Evolutionary conservation across 371 early-diverging fungal genomes (phyloP).

Genomic region (Gilbertella persicaria): DNA sequence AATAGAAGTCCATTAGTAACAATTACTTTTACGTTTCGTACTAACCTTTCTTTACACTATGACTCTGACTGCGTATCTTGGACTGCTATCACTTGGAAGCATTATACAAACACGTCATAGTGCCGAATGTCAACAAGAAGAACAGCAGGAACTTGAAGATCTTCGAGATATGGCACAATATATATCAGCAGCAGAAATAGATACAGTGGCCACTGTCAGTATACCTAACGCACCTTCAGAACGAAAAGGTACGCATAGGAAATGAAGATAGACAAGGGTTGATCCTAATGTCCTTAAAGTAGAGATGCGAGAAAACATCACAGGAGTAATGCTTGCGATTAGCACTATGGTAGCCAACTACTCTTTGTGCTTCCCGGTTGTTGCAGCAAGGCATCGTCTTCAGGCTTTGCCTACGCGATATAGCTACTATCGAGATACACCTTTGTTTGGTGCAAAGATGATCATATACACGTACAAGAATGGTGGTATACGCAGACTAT

Average conservation of each 20-base stretch:
- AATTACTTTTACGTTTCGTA: conserved; percentile 1
- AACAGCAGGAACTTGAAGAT: conserved; percentile 19
- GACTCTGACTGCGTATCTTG: conserved; percentile 43
- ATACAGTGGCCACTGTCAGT: conserved; percentile 35
- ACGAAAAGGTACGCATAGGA: conserved; percentile 28
- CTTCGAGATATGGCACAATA: conserved; percentile 20
- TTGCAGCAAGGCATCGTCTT: conserved; percentile 55
- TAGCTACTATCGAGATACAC: conserved; percentile 38
- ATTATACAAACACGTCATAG: conserved; percentile 24
- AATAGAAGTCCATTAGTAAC: too few relatives aligned
- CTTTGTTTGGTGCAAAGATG: conserved; percentile 36
- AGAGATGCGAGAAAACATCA: conserved; percentile 54
- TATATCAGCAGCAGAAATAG: conserved; percentile 30
- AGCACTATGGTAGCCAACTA: conserved; percentile 62
- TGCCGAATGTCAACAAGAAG: conserved; percentile 26
- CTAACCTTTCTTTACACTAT: conserved; percentile 17
- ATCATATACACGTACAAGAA: conserved; percentile 31
- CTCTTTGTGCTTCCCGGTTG: conserved; percentile 58
- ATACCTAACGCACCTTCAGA: conserved; percentile 33
- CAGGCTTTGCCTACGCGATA: conserved; percentile 31
- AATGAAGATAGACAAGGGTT: not conserved
- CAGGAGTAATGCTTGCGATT: conserved; percentile 53
- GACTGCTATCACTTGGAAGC: conserved; percentile 36
- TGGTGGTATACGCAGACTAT: conserved; percentile 52
- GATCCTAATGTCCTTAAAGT: conserved; percentile 1